These are phyloP conservation scores for Cyberlindnera euphorbiiphila DNA, from an alignment of 805 yeast species.

Conservation along the genomic window DNA sequence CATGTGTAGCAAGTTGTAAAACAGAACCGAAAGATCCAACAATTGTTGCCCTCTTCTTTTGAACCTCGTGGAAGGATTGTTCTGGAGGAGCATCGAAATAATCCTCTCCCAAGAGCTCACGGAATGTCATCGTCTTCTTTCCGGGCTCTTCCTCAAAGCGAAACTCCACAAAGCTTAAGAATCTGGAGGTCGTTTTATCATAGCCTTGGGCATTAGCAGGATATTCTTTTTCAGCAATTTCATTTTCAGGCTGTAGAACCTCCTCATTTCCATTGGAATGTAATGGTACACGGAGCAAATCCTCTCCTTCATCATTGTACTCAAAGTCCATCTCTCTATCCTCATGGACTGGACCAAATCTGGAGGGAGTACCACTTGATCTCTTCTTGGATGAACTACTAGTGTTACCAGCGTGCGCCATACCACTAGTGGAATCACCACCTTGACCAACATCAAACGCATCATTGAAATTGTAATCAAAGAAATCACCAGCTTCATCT, in stretches of 20 bases:
- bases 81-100: constrained; percentile 6
- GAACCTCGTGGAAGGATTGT: not conserved
- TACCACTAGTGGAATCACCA: constrained; percentile 5
- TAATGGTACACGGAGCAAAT: not conserved
- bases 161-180: constrained; percentile 19
- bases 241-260: too few species aligned
- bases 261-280: not conserved
- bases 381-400: constrained; percentile 14
- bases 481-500: constrained; percentile 3
- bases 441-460: constrained; percentile 3
- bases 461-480: constrained; percentile 7
- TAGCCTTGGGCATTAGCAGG: constrained; percentile 3
- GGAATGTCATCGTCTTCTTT: constrained; percentile 12
- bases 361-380: constrained; percentile 16
- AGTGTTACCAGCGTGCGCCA: not conserved
- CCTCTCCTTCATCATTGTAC: constrained; percentile 2
- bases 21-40: constrained; percentile 28
- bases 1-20: constrained; percentile 25
- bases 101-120: constrained; percentile 14
- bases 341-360: constrained; percentile 18
- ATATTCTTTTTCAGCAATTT: too few species aligned
- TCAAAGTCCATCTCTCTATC: constrained; percentile 14
- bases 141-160: constrained; percentile 20
- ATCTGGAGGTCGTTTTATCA: constrained; percentile 20
- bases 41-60: constrained; percentile 14